Evolutionary conservation across 129 eudicot genomes (phyloP).

Genomic region (Smallanthus sonchifolius): DNA sequence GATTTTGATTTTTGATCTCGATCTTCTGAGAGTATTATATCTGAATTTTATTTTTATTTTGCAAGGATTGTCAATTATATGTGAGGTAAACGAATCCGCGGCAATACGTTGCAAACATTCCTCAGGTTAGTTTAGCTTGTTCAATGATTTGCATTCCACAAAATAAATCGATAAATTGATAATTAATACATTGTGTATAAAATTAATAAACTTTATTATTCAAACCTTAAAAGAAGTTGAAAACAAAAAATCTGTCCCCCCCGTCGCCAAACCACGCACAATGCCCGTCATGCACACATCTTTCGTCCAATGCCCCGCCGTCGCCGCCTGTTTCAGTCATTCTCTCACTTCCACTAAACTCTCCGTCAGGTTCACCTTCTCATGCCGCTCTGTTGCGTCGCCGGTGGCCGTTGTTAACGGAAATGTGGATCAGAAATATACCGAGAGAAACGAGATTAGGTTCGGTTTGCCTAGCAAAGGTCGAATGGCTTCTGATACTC

Average conservation of each 20-base stretch:
- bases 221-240: too few relatives aligned
- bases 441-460: slow-evolving; percentile 58
- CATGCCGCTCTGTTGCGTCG: slow-evolving; percentile 50
- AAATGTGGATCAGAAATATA: slow-evolving; percentile 26
- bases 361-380: slow-evolving; percentile 40
- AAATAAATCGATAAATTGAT: too few relatives aligned
- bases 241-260: too few relatives aligned
- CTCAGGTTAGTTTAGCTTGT: slow-evolving; percentile 54
- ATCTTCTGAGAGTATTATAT: neutral
- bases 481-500: slow-evolving; percentile 77
- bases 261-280: neutral
- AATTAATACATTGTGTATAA: too few relatives aligned
- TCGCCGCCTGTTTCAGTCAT: slow-evolving; percentile 18
- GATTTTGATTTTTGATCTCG: neutral
- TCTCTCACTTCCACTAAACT: slow-evolving; percentile 10
- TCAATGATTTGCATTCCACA: neutral
- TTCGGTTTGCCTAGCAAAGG: slow-evolving; percentile 96
- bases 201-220: too few relatives aligned
- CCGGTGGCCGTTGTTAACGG: slow-evolving; percentile 51
- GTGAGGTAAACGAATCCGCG: slow-evolving; percentile 91
- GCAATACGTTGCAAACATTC: slow-evolving; percentile 88
- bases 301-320: slow-evolving; percentile 36
- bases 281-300: slow-evolving; percentile 50
- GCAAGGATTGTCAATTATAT: slow-evolving; percentile 81
- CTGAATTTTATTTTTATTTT: neutral